These are phyloP conservation scores for Scutellaria galericulata DNA, from an alignment of 257 asterid genomes.

Conservation along the genomic window DNA sequence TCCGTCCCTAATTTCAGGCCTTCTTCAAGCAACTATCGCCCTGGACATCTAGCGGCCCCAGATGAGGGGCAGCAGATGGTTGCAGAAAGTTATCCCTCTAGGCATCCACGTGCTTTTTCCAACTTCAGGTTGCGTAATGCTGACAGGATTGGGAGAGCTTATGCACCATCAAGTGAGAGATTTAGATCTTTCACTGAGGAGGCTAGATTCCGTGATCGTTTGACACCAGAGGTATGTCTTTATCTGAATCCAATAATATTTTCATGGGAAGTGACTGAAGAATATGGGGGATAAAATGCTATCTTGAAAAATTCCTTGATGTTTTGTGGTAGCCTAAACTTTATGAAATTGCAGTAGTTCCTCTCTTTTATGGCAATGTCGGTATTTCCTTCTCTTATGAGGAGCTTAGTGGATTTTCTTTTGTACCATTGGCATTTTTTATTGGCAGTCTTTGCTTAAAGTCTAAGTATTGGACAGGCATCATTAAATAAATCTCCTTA, in stretches of 20 bases:
- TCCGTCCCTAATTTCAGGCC: constrained; percentile 55
- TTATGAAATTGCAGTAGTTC: background rate
- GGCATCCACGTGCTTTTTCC: constrained; percentile 56
- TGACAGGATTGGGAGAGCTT: constrained; percentile 58
- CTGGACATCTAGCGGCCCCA: constrained; percentile 50
- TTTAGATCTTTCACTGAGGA: constrained; percentile 51
- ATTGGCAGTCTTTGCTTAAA: background rate
- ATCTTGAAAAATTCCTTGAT: background rate
- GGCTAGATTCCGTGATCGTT: constrained; percentile 50
- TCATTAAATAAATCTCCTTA: background rate
- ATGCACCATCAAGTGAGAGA: constrained; percentile 49
- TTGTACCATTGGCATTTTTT: background rate
- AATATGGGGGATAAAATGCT: background rate
- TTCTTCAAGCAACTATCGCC: constrained; percentile 56
- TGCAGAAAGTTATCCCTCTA: constrained; percentile 53
- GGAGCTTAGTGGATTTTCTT: background rate
- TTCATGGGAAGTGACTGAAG: background rate
- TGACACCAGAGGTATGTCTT: constrained; percentile 60
- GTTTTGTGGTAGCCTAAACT: background rate
- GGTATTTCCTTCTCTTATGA: background rate
- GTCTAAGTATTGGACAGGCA: background rate
- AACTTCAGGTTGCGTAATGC: constrained; percentile 46
- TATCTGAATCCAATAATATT: background rate
- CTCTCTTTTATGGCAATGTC: background rate
- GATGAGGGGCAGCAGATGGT: constrained; percentile 57